Evolutionary conservation across 2,329 filamentous ascomycete species (phyloP).

Genomic region (Aspergillus fumigatus): DNA sequence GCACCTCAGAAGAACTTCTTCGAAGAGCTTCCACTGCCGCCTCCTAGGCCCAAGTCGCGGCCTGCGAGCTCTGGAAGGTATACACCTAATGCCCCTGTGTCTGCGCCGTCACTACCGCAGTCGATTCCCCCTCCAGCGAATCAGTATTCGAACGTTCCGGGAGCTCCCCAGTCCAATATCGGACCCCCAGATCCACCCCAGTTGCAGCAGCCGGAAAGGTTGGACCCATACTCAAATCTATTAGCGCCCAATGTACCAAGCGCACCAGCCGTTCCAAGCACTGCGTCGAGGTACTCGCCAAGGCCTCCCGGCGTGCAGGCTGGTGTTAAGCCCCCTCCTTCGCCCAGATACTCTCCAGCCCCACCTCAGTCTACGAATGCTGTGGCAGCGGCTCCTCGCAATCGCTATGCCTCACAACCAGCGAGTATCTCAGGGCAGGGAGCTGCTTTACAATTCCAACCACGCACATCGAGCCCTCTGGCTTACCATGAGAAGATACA

Average conservation of each 20-base stretch:
- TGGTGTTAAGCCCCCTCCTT: conserved; percentile 32
- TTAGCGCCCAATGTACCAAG: conserved; percentile 25
- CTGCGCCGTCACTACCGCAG: conserved; percentile 15
- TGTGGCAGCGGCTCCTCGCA: conserved; percentile 22
- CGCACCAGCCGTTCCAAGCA: conserved; percentile 25
- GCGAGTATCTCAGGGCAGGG: conserved; percentile 22
- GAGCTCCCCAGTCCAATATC: conserved; percentile 17
- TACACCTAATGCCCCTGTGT: conserved; percentile 30
- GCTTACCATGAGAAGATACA: conserved; percentile 46
- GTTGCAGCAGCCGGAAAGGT: conserved; percentile 28
- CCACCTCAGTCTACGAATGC: conserved; percentile 33
- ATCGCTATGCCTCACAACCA: conserved; percentile 40
- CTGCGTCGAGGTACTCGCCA: conserved; percentile 40
- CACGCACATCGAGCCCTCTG: conserved; percentile 61
- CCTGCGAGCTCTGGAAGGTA: conserved; percentile 46
- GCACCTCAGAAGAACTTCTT: conserved; percentile 58
- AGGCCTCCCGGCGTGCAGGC: conserved; percentile 31
- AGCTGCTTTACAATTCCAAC: conserved; percentile 51
- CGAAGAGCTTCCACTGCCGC: conserved; percentile 64
- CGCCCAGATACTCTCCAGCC: conserved; percentile 43
- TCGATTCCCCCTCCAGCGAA: conserved; percentile 12
- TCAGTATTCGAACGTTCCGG: conserved; percentile 16
- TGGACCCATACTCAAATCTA: conserved; percentile 29
- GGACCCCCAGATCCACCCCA: conserved; percentile 16
- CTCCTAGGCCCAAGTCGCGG: conserved; percentile 51